phyloP scores from a whole-genome alignment of 768 basidiomycete genomes.

The Roridomyces roridus region DNA sequence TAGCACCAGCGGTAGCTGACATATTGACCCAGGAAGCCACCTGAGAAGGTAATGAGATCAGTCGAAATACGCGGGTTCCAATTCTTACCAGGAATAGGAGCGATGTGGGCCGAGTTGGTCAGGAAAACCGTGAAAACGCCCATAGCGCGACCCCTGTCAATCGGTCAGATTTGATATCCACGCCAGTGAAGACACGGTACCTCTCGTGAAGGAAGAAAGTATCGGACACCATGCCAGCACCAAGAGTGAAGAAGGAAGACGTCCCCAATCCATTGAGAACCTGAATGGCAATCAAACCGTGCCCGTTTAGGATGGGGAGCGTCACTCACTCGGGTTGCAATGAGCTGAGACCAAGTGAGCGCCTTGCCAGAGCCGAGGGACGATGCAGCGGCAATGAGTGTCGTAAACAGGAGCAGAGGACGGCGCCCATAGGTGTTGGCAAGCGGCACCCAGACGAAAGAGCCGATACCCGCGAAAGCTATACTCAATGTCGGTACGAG shows the following conservation, averaged over 20 bases:
- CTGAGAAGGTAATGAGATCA: too few relatives aligned
- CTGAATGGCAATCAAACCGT: slow-evolving; percentile 1
- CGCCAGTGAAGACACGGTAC: too few relatives aligned
- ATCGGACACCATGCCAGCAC: slow-evolving; percentile 25
- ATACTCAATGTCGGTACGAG: slow-evolving; percentile 6
- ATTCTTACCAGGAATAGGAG: too few relatives aligned
- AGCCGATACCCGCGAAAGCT: slow-evolving; percentile 24
- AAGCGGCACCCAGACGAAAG: slow-evolving; percentile 29
- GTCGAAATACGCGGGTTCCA: too few relatives aligned
- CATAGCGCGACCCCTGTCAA: slow-evolving; percentile 23
- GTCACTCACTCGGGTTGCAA: slow-evolving; percentile 23
- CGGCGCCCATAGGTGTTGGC: slow-evolving; percentile 29
- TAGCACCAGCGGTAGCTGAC: slow-evolving; percentile 24
- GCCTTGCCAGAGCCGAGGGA: slow-evolving; percentile 26
- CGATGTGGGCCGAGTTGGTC: slow-evolving; percentile 23
- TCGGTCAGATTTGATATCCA: too few relatives aligned
- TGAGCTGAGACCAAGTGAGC: slow-evolving; percentile 27
- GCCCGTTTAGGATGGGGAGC: too few relatives aligned
- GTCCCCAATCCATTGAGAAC: slow-evolving; percentile 27
- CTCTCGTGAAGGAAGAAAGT: slow-evolving; percentile 30
- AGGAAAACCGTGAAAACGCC: slow-evolving; percentile 25
- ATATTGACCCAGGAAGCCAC: slow-evolving; percentile 18
- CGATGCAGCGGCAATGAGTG: slow-evolving; percentile 25
- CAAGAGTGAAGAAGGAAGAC: slow-evolving; percentile 24
- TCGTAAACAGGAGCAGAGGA: slow-evolving; percentile 27